Evolutionary conservation across 169 alveolate species (phyloP), one percentile per base, ranked within the genome.

Genomic region (Plasmodium vinckei): DNA sequence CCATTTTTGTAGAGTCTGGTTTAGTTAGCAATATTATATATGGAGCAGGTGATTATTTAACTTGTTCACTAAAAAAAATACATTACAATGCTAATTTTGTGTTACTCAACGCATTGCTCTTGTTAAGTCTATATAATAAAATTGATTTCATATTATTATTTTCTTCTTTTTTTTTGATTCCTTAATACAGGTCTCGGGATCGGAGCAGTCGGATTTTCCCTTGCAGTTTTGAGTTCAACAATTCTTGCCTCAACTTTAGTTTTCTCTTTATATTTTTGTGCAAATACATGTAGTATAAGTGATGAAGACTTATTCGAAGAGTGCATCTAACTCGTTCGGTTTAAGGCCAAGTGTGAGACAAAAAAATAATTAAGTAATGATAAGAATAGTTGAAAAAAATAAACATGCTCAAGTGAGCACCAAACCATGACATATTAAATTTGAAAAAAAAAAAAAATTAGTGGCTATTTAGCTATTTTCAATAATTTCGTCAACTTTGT

Each of bases 121-220:
- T 21, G 25, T 21, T 21, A 21, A 21, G 25, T 21, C 25, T 21
- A 21, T 0, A 21, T 21, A 21, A 1, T 21, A 1, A 21, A 21
- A 21, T 21, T 0, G 25, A 21, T 57, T 33, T 17, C 9, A n/a
- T 70, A 39, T 6, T 23, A 17, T 70, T 23, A 7, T 67, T 44
- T 67, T 39, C 1, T 46, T 46, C 19, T 27, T 47, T 17, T n/a
- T 15, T 67, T 15, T 70, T 3, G 9, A 15, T 33, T 19, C 53
- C 23, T 15, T 9, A 13, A 51, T 33, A n/a, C 53, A 79, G 89
- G 89, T 56, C 15, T 79, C 59, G 89, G 89, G n/a, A 82, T 79
- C 17, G 89, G 89, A 59, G 89, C 89, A 21, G 44, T 79, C 21
- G 89, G 89, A 79, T 59, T 79, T 21, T 64, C 89, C 39, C 68